Evolutionary conservation across 2,329 filamentous ascomycete species (phyloP).

Genomic region (Neodidymelliopsis sp.): DNA sequence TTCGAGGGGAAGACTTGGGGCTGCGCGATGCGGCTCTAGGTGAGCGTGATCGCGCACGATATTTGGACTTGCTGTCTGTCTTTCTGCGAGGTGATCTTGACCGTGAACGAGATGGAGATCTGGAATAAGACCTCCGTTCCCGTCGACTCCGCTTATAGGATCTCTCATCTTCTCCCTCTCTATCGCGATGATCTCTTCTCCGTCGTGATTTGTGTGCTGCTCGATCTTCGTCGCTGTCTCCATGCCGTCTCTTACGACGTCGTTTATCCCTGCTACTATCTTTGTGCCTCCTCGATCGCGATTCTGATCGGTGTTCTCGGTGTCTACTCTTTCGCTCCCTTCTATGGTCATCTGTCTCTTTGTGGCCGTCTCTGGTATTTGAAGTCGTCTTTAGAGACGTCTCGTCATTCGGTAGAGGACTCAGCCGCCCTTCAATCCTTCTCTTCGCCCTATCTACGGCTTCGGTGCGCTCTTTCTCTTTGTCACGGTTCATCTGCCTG

Average conservation of each 20-base stretch:
- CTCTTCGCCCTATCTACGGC: conserved; percentile 23
- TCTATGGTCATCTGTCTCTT: conserved; percentile 26
- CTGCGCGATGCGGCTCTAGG: conserved; percentile 7
- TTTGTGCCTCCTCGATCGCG: conserved; percentile 14
- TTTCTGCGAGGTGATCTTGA: conserved; percentile 28
- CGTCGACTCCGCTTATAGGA: conserved; percentile 20
- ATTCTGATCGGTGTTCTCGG: conserved; percentile 4
- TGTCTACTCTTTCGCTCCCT: conserved; percentile 19
- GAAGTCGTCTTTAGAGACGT: conserved; percentile 24
- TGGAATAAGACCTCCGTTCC: conserved; percentile 27
- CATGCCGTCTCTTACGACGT: conserved; percentile 24
- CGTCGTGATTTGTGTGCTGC: conserved; percentile 23
- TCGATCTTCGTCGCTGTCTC: conserved; percentile 23
- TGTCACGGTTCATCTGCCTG: conserved; percentile 48
- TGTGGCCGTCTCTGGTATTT: conserved; percentile 25
- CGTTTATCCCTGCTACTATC: conserved; percentile 23
- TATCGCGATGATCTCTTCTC: conserved; percentile 26
- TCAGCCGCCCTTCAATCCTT: conserved; percentile 32
- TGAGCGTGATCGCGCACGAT: conserved; percentile 25
- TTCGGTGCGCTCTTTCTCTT: conserved; percentile 19
- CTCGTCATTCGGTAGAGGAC: conserved; percentile 26
- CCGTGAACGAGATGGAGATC: conserved; percentile 27
- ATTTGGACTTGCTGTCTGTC: conserved; percentile 18
- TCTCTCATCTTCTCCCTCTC: conserved; percentile 17
- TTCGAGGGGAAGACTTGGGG: neutral